A percentile compares a stretch with the other conserved stretches of the same genome.
phyloP scores from a whole-genome alignment of 805 yeast species.

The Cyberlindnera petersonii region DNA sequence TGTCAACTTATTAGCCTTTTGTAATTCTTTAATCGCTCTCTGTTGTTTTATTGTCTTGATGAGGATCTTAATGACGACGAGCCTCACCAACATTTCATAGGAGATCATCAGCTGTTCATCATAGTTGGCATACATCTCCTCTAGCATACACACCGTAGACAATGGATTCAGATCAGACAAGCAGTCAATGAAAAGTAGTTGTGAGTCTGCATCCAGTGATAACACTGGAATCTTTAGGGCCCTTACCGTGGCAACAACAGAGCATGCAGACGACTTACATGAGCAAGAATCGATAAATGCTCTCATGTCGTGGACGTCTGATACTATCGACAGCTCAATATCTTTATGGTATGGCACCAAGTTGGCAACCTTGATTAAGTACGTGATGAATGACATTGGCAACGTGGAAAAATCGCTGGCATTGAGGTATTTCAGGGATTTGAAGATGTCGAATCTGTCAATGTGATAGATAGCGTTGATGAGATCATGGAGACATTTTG shows the following conservation, averaged over 20 bases:
- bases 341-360: constrained; percentile 23
- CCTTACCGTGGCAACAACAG: constrained; percentile 20
- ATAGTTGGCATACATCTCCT: constrained; percentile 6
- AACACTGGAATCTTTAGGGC: constrained; percentile 16
- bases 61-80: constrained; percentile 17
- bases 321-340: constrained; percentile 1
- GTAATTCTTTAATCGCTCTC: constrained; percentile 5
- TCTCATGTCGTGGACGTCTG: constrained; percentile 11
- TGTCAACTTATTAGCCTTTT: constrained; percentile 1
- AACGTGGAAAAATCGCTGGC: constrained; percentile 7
- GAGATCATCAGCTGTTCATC: constrained; percentile 6
- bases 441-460: constrained; percentile 25
- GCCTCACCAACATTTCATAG: constrained; percentile 12
- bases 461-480: constrained; percentile 24
- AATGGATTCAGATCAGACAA: constrained; percentile 17
- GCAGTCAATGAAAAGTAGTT: constrained; percentile 22
- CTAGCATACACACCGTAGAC: constrained; percentile 1
- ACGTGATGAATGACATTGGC: constrained; percentile 17
- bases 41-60: constrained; percentile 22
- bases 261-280: constrained; percentile 19
- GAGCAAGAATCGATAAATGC: constrained; percentile 13
- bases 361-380: constrained; percentile 23
- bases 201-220: constrained; percentile 17
- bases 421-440: constrained; percentile 15
- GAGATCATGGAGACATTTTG: constrained; percentile 15